These are phyloP conservation scores for Suhomyces coccinellae DNA, from an alignment of 1,139 yeast genomes.

Conservation along the genomic window DNA sequence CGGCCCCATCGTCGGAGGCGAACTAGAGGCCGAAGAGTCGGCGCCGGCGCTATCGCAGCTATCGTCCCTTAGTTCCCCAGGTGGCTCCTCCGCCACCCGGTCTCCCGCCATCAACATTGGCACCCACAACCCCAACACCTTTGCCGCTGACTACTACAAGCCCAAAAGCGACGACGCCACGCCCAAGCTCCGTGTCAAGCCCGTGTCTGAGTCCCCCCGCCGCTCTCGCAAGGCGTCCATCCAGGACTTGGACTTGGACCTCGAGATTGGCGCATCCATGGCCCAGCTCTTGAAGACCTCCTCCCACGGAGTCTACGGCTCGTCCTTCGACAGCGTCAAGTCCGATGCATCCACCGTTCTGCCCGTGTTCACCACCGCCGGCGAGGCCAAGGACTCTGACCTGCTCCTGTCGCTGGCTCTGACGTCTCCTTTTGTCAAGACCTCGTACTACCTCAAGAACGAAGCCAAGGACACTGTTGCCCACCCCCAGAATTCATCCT, in stretches of 20 bases:
- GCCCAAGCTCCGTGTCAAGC: conserved; percentile 2
- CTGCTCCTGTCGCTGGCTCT: conserved; percentile 44
- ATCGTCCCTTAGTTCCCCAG: conserved; percentile 8
- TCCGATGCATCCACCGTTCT: conserved; percentile 29
- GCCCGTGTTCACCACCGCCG: conserved; percentile 40
- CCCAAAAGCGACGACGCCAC: conserved; percentile 5
- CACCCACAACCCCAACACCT: conserved; percentile 13
- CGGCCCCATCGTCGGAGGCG: conserved; percentile 31
- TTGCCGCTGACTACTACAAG: conserved; percentile 15
- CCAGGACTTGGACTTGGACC: conserved; percentile 29
- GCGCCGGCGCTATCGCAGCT: conserved; percentile 48
- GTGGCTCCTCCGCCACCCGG: conserved; percentile 14
- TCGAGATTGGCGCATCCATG: conserved; percentile 49
- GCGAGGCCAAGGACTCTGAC: conserved; percentile 36
- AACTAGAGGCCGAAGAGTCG: conserved; percentile 46
- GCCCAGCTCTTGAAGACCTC: conserved; percentile 35
- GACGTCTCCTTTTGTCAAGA: conserved; percentile 16
- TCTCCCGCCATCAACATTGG: conserved; percentile 21
- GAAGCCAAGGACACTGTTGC: conserved; percentile 15
- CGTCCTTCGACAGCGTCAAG: conserved; percentile 44
- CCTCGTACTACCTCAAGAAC: conserved; percentile 13
- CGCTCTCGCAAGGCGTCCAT: conserved; percentile 7
- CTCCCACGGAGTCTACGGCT: conserved; percentile 17
- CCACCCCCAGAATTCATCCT: background rate
- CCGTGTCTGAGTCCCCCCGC: conserved; percentile 9